Percentiles rank a stretch among this genome's conserved stretches.
These are phyloP conservation scores for Cyclotella baltica DNA, from an alignment of 108 stramenopile genomes.

Conservation along the genomic window DNA sequence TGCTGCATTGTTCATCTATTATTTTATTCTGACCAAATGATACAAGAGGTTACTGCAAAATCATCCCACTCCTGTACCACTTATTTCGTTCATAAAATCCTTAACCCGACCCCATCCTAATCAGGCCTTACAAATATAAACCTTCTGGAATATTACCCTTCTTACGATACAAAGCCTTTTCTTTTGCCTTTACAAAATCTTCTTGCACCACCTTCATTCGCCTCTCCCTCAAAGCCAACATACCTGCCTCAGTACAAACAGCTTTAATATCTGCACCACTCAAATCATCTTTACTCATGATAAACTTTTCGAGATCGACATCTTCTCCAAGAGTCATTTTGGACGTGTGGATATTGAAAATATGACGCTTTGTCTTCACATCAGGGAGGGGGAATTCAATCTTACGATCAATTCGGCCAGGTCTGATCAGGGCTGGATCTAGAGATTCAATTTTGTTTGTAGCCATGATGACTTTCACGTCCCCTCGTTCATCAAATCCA, in stretches of 20 bases:
- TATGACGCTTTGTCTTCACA: conserved; percentile 97
- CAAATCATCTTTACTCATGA: conserved; percentile 98
- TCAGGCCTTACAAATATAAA: conserved; percentile 73
- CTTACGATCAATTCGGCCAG: conserved; percentile 99
- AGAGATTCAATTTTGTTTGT: conserved; percentile 98
- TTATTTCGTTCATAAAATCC: not conserved
- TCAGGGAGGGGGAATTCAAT: conserved; percentile 99
- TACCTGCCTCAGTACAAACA: conserved; percentile 98
- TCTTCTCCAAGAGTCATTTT: conserved; percentile 96
- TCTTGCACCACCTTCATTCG: conserved; percentile 99
- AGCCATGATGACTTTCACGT: conserved; percentile 99
- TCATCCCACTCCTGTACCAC: not conserved
- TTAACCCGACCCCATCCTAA: not conserved
- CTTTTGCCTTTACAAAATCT: conserved; percentile 98
- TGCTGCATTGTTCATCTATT: too few species aligned
- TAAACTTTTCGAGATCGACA: conserved; percentile 97
- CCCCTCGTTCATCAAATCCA: conserved; percentile 98
- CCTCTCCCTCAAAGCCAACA: conserved; percentile 98
- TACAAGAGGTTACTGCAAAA: too few species aligned
- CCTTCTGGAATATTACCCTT: conserved; percentile 99
- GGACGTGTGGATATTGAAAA: conserved; percentile 98
- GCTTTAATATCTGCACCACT: conserved; percentile 99
- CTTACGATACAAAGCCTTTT: conserved; percentile 98
- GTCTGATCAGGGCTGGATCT: conserved; percentile 98
- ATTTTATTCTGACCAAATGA: too few species aligned